Conservation (phyloP, 345 rosid species). For the Aquilaria yunnanensis region DNA sequence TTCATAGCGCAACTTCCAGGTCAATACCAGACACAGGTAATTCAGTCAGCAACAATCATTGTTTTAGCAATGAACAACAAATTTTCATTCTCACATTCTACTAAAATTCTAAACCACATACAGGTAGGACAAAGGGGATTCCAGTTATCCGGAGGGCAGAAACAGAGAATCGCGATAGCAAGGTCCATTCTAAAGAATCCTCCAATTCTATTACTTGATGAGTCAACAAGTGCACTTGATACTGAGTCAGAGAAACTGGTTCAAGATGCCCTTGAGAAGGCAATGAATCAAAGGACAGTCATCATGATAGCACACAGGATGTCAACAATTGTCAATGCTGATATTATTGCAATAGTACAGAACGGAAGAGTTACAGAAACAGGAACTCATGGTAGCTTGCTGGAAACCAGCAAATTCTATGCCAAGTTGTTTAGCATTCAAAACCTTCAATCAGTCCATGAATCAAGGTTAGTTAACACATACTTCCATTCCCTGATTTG, state of each 20-base stretch:
- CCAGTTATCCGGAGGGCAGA: constrained; percentile 69
- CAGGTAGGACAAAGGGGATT: constrained; percentile 66
- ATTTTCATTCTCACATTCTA: not conserved
- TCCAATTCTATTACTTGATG: constrained; percentile 60
- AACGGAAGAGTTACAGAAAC: constrained; percentile 50
- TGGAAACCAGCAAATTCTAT: constrained; percentile 38
- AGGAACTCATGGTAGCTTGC: constrained; percentile 51
- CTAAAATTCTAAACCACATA: not conserved
- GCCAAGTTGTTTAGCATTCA: constrained; percentile 37
- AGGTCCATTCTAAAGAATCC: constrained; percentile 62
- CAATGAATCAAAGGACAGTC: constrained; percentile 52
- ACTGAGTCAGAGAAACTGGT: constrained; percentile 54
- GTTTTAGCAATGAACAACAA: not conserved
- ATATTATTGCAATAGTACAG: constrained; percentile 48
- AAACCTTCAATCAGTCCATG: constrained; percentile 21
- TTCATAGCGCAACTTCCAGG: constrained; percentile 50
- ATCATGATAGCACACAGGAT: constrained; percentile 56
- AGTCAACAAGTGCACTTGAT: constrained; percentile 73
- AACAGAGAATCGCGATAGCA: constrained; percentile 64
- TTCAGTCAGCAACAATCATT: not conserved
- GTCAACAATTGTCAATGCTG: constrained; percentile 53
- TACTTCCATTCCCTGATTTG: not conserved
- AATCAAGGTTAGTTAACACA: constrained; percentile 32
- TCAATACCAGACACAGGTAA: constrained; percentile 44
- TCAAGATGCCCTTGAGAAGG: constrained; percentile 57